phyloP scores from a whole-genome alignment of 352 stramenopile species.

The Phytopythium kandeliae region DNA sequence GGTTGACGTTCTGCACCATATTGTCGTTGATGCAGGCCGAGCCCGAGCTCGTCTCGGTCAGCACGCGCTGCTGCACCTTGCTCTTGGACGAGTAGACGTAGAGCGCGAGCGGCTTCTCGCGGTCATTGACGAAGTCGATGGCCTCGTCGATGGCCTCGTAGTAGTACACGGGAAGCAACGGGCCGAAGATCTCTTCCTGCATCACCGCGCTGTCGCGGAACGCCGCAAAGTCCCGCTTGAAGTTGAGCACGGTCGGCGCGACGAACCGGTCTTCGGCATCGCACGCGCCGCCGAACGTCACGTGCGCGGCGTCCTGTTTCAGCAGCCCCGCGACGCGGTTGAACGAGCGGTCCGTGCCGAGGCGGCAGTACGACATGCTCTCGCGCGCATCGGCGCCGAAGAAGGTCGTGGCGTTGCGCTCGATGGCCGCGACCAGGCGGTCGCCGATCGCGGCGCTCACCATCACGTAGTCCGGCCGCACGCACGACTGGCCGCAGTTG shows the following conservation, averaged over 20 bases:
- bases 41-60: conserved; percentile 43
- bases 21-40: conserved; percentile 74
- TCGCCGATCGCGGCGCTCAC: conserved; percentile 71
- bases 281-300: conserved; percentile 53
- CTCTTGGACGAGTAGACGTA: conserved; percentile 77
- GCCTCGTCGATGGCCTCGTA: conserved; percentile 38
- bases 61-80: conserved; percentile 22
- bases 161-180: conserved; percentile 90
- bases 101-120: conserved; percentile 75
- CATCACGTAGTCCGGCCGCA: conserved; percentile 92
- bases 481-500: conserved; percentile 93
- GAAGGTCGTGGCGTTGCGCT: conserved; percentile 34
- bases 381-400: conserved; percentile 52
- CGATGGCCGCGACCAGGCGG: conserved; percentile 33
- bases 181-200: conserved; percentile 95
- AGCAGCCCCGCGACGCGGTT: conserved; percentile 49
- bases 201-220: conserved; percentile 65
- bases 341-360: conserved; percentile 64
- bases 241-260: conserved; percentile 86
- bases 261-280: conserved; percentile 76
- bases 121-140: conserved; percentile 36
- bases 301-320: conserved; percentile 41
- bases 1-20: conserved; percentile 63
- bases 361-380: conserved; percentile 39
- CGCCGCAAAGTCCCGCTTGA: conserved; percentile 52